These are phyloP conservation scores for Pseudoneurospora amorphoporcata DNA, from an alignment of 495 filamentous ascomycete species.

Conservation along the genomic window DNA sequence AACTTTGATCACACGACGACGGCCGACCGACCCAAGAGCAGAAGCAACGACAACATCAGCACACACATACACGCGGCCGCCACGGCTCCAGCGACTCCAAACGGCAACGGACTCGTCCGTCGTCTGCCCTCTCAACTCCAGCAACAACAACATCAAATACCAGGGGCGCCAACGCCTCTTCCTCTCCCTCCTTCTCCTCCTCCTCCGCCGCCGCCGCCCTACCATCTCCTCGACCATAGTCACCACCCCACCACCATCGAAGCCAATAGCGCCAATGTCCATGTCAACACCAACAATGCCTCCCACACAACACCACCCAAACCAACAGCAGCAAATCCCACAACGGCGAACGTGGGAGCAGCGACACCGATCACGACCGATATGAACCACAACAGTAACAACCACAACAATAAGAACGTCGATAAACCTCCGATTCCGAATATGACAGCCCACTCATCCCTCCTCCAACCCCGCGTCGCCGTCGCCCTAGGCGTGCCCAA, in stretches of 20 bases:
- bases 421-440: conserved; percentile 52
- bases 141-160: not conserved
- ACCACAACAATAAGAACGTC: not conserved
- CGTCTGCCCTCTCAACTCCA: not conserved
- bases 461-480: conserved; percentile 41
- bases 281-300: not conserved
- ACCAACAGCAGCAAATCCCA: not conserved
- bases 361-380: not conserved
- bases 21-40: not conserved
- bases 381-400: not conserved
- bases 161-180: not conserved
- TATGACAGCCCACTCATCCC: conserved; percentile 42
- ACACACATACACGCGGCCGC: not conserved
- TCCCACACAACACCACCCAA: conserved; percentile 1
- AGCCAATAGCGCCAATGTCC: not conserved
- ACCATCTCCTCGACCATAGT: not conserved
- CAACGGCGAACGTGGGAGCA: not conserved
- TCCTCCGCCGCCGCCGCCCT: not conserved
- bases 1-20: not conserved
- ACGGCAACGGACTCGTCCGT: not conserved
- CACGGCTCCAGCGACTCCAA: not conserved
- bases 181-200: not conserved
- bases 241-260: not conserved
- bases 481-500: conserved; percentile 38
- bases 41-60: not conserved